These are phyloP conservation scores for Macrotyloma uniflorum DNA, from an alignment of 306 rosid species.

Conservation along the genomic window DNA sequence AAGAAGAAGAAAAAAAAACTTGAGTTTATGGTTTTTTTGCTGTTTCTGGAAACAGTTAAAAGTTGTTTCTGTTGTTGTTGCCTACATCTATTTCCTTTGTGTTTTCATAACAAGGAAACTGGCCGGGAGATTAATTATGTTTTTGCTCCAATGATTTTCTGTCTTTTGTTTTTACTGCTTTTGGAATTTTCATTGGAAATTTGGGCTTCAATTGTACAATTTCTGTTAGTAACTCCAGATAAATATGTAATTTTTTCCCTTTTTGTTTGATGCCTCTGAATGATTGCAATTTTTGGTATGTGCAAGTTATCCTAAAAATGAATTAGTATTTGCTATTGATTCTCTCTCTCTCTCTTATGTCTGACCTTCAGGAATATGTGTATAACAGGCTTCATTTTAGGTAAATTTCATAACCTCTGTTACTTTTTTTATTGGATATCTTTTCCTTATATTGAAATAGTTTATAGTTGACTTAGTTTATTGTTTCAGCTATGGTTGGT, in stretches of 20 bases:
- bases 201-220: background rate
- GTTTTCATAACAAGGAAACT: background rate
- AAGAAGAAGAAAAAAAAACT: background rate
- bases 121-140: background rate
- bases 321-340: background rate
- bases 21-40: background rate
- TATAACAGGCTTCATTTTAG: slow-evolving; percentile 95
- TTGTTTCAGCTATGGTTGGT: slow-evolving; percentile 91
- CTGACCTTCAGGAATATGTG: slow-evolving; percentile 78
- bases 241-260: background rate
- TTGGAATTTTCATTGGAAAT: slow-evolving; percentile 11
- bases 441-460: background rate
- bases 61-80: background rate
- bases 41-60: background rate
- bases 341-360: background rate
- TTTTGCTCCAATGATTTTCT: background rate
- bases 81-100: background rate
- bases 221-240: background rate
- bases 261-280: slow-evolving; percentile 5
- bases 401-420: slow-evolving; percentile 40
- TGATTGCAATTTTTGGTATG: background rate
- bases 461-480: slow-evolving; percentile 5
- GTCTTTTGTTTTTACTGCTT: background rate
- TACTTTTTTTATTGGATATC: background rate
- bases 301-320: background rate